Base-by-base conservation (phyloP, 2,329 filamentous ascomycete species). In the Penicillium sp. region DNA sequence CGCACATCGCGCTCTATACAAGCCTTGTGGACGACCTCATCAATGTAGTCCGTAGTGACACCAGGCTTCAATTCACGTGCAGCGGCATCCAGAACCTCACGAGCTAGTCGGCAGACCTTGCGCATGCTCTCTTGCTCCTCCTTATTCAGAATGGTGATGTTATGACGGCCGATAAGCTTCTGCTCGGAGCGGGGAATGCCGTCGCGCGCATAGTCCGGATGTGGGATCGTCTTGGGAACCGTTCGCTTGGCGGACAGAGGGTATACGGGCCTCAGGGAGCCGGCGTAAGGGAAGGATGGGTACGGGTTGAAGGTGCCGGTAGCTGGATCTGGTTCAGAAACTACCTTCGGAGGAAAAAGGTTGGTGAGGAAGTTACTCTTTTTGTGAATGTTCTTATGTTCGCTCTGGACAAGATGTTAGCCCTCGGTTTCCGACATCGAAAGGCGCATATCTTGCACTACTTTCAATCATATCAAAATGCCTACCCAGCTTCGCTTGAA, bases 401-500 rank as follows among this genome's bases (percentile, higher is more conserved):
- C 84, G 73, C 78, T 79, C 92, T 97, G 67, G 23, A 36, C 16
- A 13, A 32, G 3, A 41, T 9, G 34, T 52, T 48, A 53, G 40
- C 26, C 34, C 32, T 34, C 45, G 13, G 30, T 47, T 64, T 52
- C 65, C 58, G 48, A 60, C 41, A 11, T 18, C 36, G 18, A 35
- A 48, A 36, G 23, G 54, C 48, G 47, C 35, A 29, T 48, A 32
- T 56, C 49, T 53, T 49, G 55, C 62, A 64, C 59, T 60, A 60
- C 61, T 59, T 64, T 56, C 51, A 60, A 61, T 64, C 61, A 61
- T 53, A 61, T 58, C 65, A 67, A 65, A 65, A 59, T 64, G 65
- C 84, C 66, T 85, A 97, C 94, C 94, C 94, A 99, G 80, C 91
- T 99, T 75, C 86, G 88, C 82, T 97, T 97, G 79, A 99, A 99